Conservation (phyloP, 2,329 filamentous ascomycete genomes). For the Leptographium procerum region DNA sequence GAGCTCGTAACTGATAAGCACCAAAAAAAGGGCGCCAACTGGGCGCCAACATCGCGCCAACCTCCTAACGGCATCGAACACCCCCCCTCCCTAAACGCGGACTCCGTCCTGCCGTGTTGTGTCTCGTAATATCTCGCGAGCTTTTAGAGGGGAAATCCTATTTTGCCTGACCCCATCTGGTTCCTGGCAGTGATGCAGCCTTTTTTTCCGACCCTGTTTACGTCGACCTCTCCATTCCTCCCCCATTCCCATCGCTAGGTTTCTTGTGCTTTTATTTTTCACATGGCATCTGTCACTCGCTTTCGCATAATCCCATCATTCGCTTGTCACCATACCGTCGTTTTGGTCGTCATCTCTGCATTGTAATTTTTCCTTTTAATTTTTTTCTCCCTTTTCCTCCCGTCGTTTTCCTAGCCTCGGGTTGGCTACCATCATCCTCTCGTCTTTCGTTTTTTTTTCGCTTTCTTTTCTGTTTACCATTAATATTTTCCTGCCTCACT, state of each 20-base stretch:
- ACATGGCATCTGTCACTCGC: not conserved
- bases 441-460: too few species aligned
- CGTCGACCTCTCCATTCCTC: not conserved
- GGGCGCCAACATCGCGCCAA: not conserved
- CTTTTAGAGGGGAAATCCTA: not conserved
- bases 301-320: conserved; percentile 2
- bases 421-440: too few species aligned
- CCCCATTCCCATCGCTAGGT: not conserved
- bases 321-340: not conserved
- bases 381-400: too few species aligned
- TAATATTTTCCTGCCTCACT: too few species aligned
- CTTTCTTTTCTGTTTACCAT: too few species aligned
- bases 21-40: not conserved
- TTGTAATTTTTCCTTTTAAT: not conserved
- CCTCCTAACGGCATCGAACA: not conserved
- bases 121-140: not conserved
- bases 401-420: not conserved
- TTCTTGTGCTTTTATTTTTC: not conserved
- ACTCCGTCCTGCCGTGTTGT: not conserved
- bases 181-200: not conserved
- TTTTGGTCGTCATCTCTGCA: not conserved
- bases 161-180: not conserved
- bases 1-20: not conserved
- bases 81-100: not conserved
- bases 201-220: not conserved